Percentiles rank a stretch among this genome's conserved stretches.
Conservation (phyloP, 1,139 yeast genomes). For the Sugiyamaella castrensis region DNA sequence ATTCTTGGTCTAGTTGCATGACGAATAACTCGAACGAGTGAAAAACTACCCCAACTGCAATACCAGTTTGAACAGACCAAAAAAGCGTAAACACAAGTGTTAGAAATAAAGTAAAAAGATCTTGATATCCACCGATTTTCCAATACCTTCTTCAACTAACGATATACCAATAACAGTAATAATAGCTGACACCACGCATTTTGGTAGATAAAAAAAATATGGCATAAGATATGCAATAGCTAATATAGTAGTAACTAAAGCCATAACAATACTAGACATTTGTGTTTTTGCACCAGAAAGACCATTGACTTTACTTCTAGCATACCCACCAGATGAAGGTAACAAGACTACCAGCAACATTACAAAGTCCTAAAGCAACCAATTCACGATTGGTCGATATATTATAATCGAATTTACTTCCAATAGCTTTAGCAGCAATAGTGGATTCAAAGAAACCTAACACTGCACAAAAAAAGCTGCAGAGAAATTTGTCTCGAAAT, state of each 20-base stretch:
- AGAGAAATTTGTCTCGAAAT: constrained; percentile 39
- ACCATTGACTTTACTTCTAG: constrained; percentile 85
- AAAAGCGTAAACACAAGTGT: constrained; percentile 72
- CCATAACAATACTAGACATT: constrained; percentile 78
- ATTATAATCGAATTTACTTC: constrained; percentile 34
- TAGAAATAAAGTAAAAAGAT: constrained; percentile 66
- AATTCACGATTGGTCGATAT: constrained; percentile 52
- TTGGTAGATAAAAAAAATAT: constrained; percentile 70
- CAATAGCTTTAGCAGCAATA: constrained; percentile 71
- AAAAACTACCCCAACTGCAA: constrained; percentile 81
- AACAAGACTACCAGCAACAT: constrained; percentile 62
- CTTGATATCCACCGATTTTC: constrained; percentile 71
- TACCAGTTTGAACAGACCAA: constrained; percentile 87
- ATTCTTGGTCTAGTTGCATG: constrained; percentile 87
- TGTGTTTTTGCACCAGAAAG: constrained; percentile 85
- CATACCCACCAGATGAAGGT: constrained; percentile 96
- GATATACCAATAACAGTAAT: constrained; percentile 77
- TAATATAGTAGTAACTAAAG: constrained; percentile 62
- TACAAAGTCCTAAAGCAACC: constrained; percentile 77
- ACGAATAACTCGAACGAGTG: constrained; percentile 73
- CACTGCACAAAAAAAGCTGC: constrained; percentile 65
- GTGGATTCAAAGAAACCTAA: constrained; percentile 93
- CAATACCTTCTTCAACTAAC: constrained; percentile 84
- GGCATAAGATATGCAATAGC: constrained; percentile 62
- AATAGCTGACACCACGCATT: constrained; percentile 76